Base-by-base conservation (phyloP, 805 yeast genomes). In the Wickerhamomyces chaumierensis region DNA sequence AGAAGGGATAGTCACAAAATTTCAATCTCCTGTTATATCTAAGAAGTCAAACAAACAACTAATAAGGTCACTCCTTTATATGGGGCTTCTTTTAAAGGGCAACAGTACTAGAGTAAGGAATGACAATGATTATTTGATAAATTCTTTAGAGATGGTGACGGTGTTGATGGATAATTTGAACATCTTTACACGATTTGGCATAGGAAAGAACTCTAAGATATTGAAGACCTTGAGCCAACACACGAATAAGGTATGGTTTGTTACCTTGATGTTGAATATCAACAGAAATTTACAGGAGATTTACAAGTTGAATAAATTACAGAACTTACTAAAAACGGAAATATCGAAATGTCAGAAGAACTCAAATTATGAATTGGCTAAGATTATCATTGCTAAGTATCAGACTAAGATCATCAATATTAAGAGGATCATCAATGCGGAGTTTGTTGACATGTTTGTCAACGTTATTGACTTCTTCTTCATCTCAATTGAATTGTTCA, bases 111-210 rank as follows among this genome's bases (percentile, higher is more conserved):
- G 37, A 21, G 14, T 31, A 15, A 31, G 33, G 14, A 31, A 31
- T 5, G 25, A 31, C 1, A 37, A 37, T 27, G 47, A 42, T 28
- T 33, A 35, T 7, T 19, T 48, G 18, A 39, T 48, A 8, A 36
- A 42, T 18, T n/a, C 42, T 4, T 18, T 48, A 19, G 50, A 48
- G 25, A 37, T 42, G 4, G 18, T 43, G 5, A 45, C 48, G 1
- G 42, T 49, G 1, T 13, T 48, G 1, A 35, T 48, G 45, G 50
- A 48, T 39, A 48, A 48, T 18, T 19, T 47, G 9, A 40, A 46
- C 33, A 12, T 46, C 1, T 13, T 48, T 3, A 38, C 47, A 2
- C 46, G 42, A 31, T 37, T 46, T 33, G 47, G 45, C 3, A 41
- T 48, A 25, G 47, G 45, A 2, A 44, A 40, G 23, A 36, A 41